Conservation (phyloP, 2,329 filamentous ascomycete species). For the Phialophora chinensis region DNA sequence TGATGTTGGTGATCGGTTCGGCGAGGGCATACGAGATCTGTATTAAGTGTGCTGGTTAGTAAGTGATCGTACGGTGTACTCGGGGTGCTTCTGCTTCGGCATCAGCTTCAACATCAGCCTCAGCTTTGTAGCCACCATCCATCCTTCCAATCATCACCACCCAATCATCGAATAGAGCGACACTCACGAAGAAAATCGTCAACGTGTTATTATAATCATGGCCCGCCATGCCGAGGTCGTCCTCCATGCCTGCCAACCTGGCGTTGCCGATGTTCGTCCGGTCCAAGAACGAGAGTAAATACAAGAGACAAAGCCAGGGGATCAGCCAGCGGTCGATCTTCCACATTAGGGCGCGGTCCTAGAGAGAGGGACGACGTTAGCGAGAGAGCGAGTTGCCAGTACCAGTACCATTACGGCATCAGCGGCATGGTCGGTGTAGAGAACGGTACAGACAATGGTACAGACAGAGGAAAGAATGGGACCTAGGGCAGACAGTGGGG, state of each 20-base stretch:
- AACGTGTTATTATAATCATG: conserved; percentile 55
- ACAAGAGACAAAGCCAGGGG: conserved; percentile 38
- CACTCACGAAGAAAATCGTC: conserved; percentile 65
- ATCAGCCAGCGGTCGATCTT: conserved; percentile 36
- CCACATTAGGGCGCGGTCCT: conserved; percentile 52
- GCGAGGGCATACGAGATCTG: conserved; percentile 80
- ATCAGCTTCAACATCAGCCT: too few species aligned
- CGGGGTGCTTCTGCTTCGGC: too few species aligned
- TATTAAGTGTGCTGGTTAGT: conserved; percentile 58
- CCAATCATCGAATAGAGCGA: neutral
- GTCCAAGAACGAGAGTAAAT: conserved; percentile 45
- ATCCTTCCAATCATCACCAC: too few species aligned
- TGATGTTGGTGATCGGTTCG: conserved; percentile 74
- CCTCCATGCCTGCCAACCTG: conserved; percentile 42
- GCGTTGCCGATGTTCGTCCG: conserved; percentile 48
- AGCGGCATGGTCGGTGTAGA: neutral
- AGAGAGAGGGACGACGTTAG: neutral
- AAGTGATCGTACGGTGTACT: neutral
- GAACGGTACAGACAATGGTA: conserved; percentile 37
- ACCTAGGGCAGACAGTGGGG: neutral
- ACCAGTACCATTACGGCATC: neutral
- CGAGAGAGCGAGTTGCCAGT: too few species aligned
- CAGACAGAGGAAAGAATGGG: neutral
- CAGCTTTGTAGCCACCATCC: too few species aligned
- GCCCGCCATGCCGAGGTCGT: conserved; percentile 40